Evolutionary conservation across 164 flowering plant species (phyloP), one percentile per base, ranked within the genome.

Genomic region (Berberis vulgaris): DNA sequence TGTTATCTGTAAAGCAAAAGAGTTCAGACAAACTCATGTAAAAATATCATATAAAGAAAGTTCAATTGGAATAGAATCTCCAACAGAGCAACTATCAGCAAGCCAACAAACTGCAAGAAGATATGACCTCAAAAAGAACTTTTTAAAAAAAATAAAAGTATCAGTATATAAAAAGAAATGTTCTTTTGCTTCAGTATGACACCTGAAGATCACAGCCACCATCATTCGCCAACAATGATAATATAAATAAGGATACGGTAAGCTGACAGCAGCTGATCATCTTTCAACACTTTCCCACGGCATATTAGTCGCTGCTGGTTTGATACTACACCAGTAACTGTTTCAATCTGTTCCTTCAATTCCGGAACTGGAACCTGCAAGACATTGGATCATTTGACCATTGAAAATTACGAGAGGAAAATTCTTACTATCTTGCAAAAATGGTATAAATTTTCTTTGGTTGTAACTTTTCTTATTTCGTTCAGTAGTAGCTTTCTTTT

Each of bases 241-340:
- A 59, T 6, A 61, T 40, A 61, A 0, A 57, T 60, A 69, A 73
- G 88, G 92, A 85, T 91, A 91, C 98, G 96, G 61, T 94, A 94
- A 65, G 98, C 96, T 63, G 97, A 91, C 2, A 94, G 91, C 12
- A 88, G 97, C 63, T 88, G 96, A 73, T 94, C 96, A 82, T 94
- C 98, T 76, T 84, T 94, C 61, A 94, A 73, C 63, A 94, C 98
- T 74, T 81, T 91, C 57, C 98, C 97, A 43, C 94, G 95, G 62
- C 97, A 94, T 71, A 94, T 94, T 46, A 91, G 81, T 38, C 98
- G 89, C 55, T 94, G 98, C 66, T 86, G 95, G 56, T 87, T 93
- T 40, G 97, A 83, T 61, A 86, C 59, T 58, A 91, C 89, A 47
- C 98, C 96, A 57, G 97, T 94, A 41, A 84, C 81, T 43, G 83